These are phyloP conservation scores for Cladosporium sp. DNA, from an alignment of 2,329 filamentous ascomycete species.

Conservation along the genomic window DNA sequence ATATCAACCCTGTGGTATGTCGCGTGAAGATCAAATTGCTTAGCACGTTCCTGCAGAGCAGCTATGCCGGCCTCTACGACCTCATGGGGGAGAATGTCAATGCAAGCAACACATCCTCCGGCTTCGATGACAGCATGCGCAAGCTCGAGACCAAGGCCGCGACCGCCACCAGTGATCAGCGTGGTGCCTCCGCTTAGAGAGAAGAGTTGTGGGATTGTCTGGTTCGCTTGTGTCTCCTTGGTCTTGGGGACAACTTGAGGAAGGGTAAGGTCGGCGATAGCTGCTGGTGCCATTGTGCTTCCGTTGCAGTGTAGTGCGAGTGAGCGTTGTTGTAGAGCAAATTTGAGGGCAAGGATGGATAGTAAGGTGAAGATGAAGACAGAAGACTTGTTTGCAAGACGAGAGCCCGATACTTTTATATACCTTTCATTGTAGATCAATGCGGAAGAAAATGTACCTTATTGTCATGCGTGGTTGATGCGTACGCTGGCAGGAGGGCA, in stretches of 20 bases:
- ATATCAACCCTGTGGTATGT: slow-evolving; percentile 77
- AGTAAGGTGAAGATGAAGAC: background rate
- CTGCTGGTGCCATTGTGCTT: slow-evolving; percentile 9
- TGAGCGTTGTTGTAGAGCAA: background rate
- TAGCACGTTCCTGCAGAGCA: slow-evolving; percentile 56
- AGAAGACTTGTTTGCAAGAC: background rate
- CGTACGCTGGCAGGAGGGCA: background rate
- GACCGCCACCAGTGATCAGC: slow-evolving; percentile 33
- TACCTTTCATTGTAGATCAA: slow-evolving; percentile 5
- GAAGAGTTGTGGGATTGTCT: slow-evolving; percentile 16
- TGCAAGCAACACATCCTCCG: slow-evolving; percentile 50
- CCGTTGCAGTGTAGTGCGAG: background rate
- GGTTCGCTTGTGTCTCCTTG: slow-evolving; percentile 11
- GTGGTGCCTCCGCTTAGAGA: slow-evolving; percentile 21
- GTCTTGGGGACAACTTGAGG: slow-evolving; percentile 4
- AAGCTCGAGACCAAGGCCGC: slow-evolving; percentile 35
- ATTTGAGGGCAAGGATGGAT: background rate
- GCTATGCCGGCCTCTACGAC: slow-evolving; percentile 12
- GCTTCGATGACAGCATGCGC: slow-evolving; percentile 41
- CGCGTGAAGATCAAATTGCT: slow-evolving; percentile 62
- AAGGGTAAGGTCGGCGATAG: slow-evolving; percentile 11
- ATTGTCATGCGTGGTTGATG: background rate
- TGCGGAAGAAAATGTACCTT: background rate
- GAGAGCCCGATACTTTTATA: background rate
- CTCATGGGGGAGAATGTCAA: slow-evolving; percentile 46